These are phyloP conservation scores for Hibiscus trionum DNA, from an alignment of 345 rosid species.

Conservation along the genomic window DNA sequence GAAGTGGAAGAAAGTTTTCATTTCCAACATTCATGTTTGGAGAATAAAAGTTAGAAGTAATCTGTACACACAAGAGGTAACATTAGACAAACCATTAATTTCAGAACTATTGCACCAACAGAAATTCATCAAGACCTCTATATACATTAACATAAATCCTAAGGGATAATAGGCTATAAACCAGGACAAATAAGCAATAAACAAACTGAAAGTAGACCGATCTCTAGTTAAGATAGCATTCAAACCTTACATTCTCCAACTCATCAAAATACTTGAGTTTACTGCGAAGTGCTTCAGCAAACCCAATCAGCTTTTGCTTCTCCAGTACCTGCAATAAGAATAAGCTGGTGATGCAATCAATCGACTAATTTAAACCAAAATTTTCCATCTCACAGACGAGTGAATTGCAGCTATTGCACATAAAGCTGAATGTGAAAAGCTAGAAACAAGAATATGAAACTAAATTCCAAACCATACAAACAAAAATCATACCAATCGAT, in stretches of 20 bases:
- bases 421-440: background rate
- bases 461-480: background rate
- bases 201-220: background rate
- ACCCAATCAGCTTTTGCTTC: conserved; percentile 42
- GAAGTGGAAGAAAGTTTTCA: conserved; percentile 73
- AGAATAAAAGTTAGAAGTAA: conserved; percentile 80
- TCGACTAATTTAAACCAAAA: background rate
- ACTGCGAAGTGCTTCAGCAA: conserved; percentile 88
- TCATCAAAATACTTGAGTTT: conserved; percentile 97
- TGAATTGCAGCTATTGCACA: too few species aligned
- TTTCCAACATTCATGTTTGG: conserved; percentile 75
- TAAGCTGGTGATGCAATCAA: background rate
- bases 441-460: conserved; percentile 1
- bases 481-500: conserved; percentile 56
- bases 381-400: background rate
- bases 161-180: background rate
- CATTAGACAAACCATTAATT: conserved; percentile 6
- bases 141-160: background rate
- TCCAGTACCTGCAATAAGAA: background rate
- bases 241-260: conserved; percentile 98
- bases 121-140: background rate
- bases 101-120: conserved; percentile 2
- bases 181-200: conserved; percentile 3
- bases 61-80: conserved; percentile 36
- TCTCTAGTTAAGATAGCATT: conserved; percentile 30